Percentiles rank a stretch among this genome's conserved stretches.
Evolutionary conservation across 768 basidiomycete species (phyloP).

Genomic region (Vararia minispora): DNA sequence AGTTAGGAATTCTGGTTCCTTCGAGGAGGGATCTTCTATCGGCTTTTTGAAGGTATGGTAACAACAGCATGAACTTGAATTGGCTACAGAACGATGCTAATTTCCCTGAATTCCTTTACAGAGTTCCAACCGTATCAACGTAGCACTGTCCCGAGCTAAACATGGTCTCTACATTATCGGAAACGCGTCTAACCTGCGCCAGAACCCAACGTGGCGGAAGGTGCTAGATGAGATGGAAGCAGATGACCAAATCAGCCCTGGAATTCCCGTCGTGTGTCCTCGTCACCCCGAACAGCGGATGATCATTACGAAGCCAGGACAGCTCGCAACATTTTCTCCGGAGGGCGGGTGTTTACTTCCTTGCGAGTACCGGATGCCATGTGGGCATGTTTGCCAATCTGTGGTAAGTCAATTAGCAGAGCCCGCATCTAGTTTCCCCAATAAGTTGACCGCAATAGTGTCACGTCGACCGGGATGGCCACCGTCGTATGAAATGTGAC

Average conservation of each 20-base stretch:
- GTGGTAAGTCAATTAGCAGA: slow-evolving; percentile 9
- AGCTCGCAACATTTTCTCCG: slow-evolving; percentile 7
- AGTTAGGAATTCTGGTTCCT: slow-evolving; percentile 56
- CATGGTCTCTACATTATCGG: slow-evolving; percentile 69
- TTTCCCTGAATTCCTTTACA: slow-evolving; percentile 6
- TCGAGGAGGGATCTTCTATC: slow-evolving; percentile 31
- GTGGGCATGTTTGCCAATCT: slow-evolving; percentile 22
- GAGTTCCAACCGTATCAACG: slow-evolving; percentile 29
- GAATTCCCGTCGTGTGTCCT: slow-evolving; percentile 8
- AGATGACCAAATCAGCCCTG: slow-evolving; percentile 18
- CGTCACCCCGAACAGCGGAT: slow-evolving; percentile 6
- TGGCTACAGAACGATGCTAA: slow-evolving; percentile 20
- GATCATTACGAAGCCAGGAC: slow-evolving; percentile 6
- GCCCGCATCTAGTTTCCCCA: not conserved
- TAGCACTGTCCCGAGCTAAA: slow-evolving; percentile 63
- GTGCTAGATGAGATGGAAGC: slow-evolving; percentile 47
- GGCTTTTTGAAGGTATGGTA: slow-evolving; percentile 59
- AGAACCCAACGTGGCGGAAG: slow-evolving; percentile 44
- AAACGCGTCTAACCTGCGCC: slow-evolving; percentile 44
- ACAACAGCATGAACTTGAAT: not conserved
- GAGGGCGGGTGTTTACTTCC: slow-evolving; percentile 22
- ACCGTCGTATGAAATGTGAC: slow-evolving; percentile 15
- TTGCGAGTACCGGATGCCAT: slow-evolving; percentile 18
- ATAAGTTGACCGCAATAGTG: slow-evolving; percentile 6
- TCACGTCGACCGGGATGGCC: slow-evolving; percentile 15